Evolutionary conservation across 139 green algal species (phyloP).

Genomic region (Yamagishiella unicocca): DNA sequence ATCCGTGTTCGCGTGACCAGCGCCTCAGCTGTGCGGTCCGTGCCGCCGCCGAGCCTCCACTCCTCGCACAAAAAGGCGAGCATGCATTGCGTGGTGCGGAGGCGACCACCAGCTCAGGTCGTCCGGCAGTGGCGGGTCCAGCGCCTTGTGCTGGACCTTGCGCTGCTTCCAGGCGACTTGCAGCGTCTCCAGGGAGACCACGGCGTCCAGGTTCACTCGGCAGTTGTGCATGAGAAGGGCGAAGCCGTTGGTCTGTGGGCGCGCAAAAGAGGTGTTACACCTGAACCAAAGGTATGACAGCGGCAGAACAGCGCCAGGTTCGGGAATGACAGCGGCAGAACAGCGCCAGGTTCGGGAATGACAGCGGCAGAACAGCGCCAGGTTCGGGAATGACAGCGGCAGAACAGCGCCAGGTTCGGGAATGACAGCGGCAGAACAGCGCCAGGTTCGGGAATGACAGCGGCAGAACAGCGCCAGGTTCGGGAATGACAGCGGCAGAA

Average conservation of each 20-base stretch:
- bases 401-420: too few relatives aligned
- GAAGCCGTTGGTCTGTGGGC: conserved; percentile 25
- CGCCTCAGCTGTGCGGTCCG: conserved; percentile 16
- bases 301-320: not conserved
- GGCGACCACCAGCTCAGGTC: conserved; percentile 22
- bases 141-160: not conserved
- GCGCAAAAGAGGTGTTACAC: not conserved
- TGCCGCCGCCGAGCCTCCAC: conserved; percentile 21
- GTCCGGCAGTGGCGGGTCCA: conserved; percentile 6
- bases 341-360: too few relatives aligned
- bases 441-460: too few relatives aligned
- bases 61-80: conserved; percentile 8
- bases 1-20: not conserved
- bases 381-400: too few relatives aligned
- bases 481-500: too few relatives aligned
- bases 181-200: not conserved
- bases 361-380: too few relatives aligned
- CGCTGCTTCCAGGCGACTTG: conserved; percentile 5
- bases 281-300: not conserved
- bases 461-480: too few relatives aligned
- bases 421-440: too few relatives aligned
- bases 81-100: not conserved
- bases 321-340: not conserved
- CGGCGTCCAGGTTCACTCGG: conserved; percentile 1
- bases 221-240: conserved; percentile 21